phyloP scores from a whole-genome alignment of 2,329 filamentous ascomycete genomes.

The Ophiosphaerella korrae region DNA sequence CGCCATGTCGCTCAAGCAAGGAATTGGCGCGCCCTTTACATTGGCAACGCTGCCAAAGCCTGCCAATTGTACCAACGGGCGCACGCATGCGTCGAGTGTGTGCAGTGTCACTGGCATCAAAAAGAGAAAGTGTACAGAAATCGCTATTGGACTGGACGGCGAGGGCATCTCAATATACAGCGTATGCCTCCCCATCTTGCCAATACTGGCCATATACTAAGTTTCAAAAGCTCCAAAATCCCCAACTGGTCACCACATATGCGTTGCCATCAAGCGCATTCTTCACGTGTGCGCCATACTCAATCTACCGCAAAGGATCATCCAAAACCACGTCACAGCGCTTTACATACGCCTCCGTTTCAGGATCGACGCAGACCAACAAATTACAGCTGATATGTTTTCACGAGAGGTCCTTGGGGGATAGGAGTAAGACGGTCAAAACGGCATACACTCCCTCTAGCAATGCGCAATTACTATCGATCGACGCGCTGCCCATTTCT shows the following conservation, averaged over 20 bases:
- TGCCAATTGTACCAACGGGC: constrained; percentile 47
- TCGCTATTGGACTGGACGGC: constrained; percentile 64
- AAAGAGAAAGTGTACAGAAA: constrained; percentile 67
- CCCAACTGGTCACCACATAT: constrained; percentile 65
- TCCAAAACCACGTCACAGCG: constrained; percentile 54
- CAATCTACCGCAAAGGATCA: constrained; percentile 58
- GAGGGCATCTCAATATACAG: constrained; percentile 68
- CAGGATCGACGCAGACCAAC: constrained; percentile 51
- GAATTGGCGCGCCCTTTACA: constrained; percentile 48
- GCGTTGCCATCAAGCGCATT: constrained; percentile 64
- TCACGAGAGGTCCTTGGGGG: constrained; percentile 53
- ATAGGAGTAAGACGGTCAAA: constrained; percentile 42
- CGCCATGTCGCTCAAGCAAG: constrained; percentile 43
- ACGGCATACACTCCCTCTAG: constrained; percentile 35
- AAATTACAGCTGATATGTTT: constrained; percentile 61
- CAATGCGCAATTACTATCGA: constrained; percentile 29
- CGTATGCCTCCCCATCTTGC: constrained; percentile 46
- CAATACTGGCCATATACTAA: constrained; percentile 17
- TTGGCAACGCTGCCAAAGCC: constrained; percentile 53
- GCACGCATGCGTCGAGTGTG: constrained; percentile 53
- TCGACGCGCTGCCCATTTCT: constrained; percentile 37
- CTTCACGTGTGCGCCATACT: constrained; percentile 63
- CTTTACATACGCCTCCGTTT: constrained; percentile 62
- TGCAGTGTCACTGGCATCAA: constrained; percentile 60
- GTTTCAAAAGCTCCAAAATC: constrained; percentile 60